Base-by-base conservation (phyloP, 805 yeast species). In the Candida ulmi region DNA sequence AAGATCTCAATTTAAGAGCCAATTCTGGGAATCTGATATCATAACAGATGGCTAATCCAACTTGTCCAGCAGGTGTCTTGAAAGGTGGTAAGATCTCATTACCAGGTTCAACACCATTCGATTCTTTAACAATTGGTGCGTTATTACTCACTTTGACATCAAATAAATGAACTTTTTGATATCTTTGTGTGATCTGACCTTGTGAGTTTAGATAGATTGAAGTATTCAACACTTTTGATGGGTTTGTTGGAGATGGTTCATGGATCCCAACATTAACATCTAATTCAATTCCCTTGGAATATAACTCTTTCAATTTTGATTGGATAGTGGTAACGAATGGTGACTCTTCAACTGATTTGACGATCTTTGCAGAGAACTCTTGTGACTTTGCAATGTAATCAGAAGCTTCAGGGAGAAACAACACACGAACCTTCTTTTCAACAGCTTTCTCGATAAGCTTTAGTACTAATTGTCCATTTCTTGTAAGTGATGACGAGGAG, bases 321-420 rank as follows among this genome's bases (percentile, higher is more conserved):
- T 77, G 36, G 81, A 35, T 54, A 43, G 34, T 70, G 50, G 48
- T 72, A 76, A 48, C 65, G 67, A 47, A 62, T 35, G 64, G 58
- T 13, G 72, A 59, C 36, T 65, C 55, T 2, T 64, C 61, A 21
- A 71, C 66, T 12, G 72, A 43, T 30, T 67, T 55, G 0, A 83
- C 88, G n/a, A 91, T 62, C 21, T 64, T 48, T 38, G 90, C 1
- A 51, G 58, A 2, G 90, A 81, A 53, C 77, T 76, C 38, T 76
- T 45, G 43, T 2, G 57, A 51, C 18, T 50, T 68, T 5, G 95
- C 81, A 30, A 91, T 71, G 58, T 88, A 91, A 58, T 91, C 98
- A 5, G 93, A 73, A 0, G 98, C 98, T 58, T 91, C 99, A 2
- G 98, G 98, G 33, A 91, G 71, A 54, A 93, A 88, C 5, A 93